phyloP scores from a whole-genome alignment of 192 early-diverging fungal genomes.

The Rhizoclosmatium sp. region DNA sequence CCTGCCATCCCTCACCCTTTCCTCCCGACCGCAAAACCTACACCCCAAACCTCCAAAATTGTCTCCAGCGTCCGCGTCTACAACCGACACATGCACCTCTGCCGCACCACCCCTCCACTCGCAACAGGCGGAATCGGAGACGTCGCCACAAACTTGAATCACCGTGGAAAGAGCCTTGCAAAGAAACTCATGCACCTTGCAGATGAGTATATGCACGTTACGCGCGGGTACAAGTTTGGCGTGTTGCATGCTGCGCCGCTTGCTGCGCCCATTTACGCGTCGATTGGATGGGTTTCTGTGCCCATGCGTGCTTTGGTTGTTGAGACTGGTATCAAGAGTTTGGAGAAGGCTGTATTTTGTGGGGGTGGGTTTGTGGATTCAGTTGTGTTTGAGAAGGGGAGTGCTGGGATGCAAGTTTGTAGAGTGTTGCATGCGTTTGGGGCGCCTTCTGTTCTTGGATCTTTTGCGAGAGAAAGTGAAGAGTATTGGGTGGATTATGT shows the following conservation, averaged over 20 bases:
- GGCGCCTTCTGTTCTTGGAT: conserved; percentile 18
- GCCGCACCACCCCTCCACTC: background rate
- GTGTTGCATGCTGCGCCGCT: conserved; percentile 38
- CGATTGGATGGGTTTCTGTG: conserved; percentile 29
- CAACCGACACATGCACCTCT: conserved; percentile 23
- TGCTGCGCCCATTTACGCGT: conserved; percentile 36
- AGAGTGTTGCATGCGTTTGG: conserved; percentile 2
- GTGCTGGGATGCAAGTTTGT: background rate
- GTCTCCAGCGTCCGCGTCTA: conserved; percentile 40
- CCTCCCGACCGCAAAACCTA: too few species aligned
- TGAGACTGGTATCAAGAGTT: background rate
- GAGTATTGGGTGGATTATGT: conserved; percentile 23
- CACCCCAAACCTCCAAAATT: too few species aligned
- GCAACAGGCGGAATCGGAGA: conserved; percentile 39
- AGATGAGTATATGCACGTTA: conserved; percentile 29
- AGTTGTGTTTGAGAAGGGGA: background rate
- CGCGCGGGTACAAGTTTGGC: conserved; percentile 18
- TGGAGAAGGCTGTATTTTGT: background rate
- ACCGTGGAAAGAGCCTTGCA: conserved; percentile 38
- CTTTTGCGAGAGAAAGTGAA: conserved; percentile 22
- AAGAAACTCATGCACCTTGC: conserved; percentile 31
- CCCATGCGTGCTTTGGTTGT: background rate
- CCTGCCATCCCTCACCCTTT: background rate
- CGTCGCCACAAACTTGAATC: conserved; percentile 36
- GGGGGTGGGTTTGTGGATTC: background rate